These are phyloP conservation scores for Alternaria tenuissima DNA, from an alignment of 2,329 filamentous ascomycete species.

Conservation along the genomic window DNA sequence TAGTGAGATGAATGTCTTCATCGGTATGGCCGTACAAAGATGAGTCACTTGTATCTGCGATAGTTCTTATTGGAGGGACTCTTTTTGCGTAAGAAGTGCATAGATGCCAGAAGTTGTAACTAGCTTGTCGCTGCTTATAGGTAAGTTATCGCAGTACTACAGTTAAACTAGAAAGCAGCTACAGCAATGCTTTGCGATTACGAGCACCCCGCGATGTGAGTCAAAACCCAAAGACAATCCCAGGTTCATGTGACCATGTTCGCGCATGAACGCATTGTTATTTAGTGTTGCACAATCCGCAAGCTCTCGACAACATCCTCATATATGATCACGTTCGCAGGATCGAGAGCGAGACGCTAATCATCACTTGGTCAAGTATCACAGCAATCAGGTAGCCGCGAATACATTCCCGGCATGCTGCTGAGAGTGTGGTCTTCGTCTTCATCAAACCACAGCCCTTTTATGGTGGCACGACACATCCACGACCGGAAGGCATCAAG, in stretches of 20 bases:
- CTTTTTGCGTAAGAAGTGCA: too few relatives aligned
- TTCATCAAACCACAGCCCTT: background rate
- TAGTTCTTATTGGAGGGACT: too few relatives aligned
- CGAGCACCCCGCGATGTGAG: too few relatives aligned
- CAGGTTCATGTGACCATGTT: background rate
- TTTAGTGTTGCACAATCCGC: background rate
- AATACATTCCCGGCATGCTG: background rate
- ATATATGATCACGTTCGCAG: conserved; percentile 5
- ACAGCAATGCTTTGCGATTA: too few relatives aligned
- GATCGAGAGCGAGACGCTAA: background rate
- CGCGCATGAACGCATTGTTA: background rate
- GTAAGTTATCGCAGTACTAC: too few relatives aligned
- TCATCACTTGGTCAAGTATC: background rate
- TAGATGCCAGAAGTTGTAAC: too few relatives aligned
- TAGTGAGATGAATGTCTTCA: background rate
- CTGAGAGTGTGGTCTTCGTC: background rate
- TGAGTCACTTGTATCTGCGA: background rate
- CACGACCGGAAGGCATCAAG: conserved; percentile 17
- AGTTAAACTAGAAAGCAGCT: too few relatives aligned
- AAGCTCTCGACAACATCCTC: background rate
- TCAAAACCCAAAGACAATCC: too few relatives aligned
- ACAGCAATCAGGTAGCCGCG: background rate
- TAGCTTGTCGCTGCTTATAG: too few relatives aligned
- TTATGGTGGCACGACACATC: conserved; percentile 18
- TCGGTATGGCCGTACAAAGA: background rate